phyloP scores from a whole-genome alignment of 179 eudicot species.

The Beta corolliflora region DNA sequence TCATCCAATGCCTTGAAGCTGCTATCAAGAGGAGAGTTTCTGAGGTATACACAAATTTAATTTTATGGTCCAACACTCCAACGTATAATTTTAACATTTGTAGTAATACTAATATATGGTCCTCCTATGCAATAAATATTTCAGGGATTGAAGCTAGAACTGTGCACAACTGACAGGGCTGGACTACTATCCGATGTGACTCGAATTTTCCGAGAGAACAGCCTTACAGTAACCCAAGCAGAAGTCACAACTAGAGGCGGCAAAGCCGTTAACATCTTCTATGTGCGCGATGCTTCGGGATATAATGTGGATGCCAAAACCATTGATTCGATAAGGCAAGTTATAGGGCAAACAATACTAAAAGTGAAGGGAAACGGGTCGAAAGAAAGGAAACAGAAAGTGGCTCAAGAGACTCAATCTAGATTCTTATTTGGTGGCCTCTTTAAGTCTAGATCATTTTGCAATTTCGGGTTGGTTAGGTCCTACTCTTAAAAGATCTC shows the following conservation, averaged over 20 bases:
- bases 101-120: too few species aligned
- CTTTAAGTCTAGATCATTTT: conserved; percentile 87
- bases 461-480: conserved; percentile 77
- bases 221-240: conserved; percentile 81
- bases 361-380: conserved; percentile 65
- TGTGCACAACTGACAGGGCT: conserved; percentile 82
- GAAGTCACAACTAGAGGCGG: conserved; percentile 81
- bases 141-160: conserved; percentile 89
- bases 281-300: conserved; percentile 86
- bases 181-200: conserved; percentile 89
- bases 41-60: conserved; percentile 53
- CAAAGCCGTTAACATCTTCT: conserved; percentile 85
- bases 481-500: conserved; percentile 55
- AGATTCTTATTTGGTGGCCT: conserved; percentile 82
- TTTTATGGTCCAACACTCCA: too few species aligned
- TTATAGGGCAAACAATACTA: conserved; percentile 86
- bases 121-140: background rate
- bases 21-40: conserved; percentile 93
- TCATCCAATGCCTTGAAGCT: conserved; percentile 93
- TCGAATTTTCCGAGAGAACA: conserved; percentile 86
- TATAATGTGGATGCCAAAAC: conserved; percentile 82
- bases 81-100: too few species aligned
- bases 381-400: conserved; percentile 49
- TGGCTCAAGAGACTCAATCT: conserved; percentile 75
- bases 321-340: conserved; percentile 74